Evolutionary conservation across 108 stramenopile species (phyloP).

Genomic region (Schizochytrium sp.): DNA sequence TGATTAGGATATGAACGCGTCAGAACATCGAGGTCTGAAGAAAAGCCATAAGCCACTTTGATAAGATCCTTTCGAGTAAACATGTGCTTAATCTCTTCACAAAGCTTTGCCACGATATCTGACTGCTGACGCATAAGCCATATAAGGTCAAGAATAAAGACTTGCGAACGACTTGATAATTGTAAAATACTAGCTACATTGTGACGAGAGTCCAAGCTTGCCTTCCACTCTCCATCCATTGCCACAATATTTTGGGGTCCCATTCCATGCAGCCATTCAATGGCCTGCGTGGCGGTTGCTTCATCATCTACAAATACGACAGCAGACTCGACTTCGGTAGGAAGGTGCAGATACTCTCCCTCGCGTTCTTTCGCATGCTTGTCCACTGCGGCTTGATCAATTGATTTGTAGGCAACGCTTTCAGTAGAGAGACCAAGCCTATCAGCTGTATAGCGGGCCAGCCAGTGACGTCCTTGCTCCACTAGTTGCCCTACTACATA

Average conservation of each 20-base stretch:
- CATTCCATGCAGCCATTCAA: background rate
- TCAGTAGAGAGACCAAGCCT: background rate
- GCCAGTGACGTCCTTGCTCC: conserved; percentile 4
- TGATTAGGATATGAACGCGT: conserved; percentile 10
- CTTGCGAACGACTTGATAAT: background rate
- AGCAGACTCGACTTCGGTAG: background rate
- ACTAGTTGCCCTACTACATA: background rate
- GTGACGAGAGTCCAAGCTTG: background rate
- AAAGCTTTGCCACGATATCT: background rate
- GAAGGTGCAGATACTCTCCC: background rate
- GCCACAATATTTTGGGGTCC: background rate
- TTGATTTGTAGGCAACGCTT: background rate
- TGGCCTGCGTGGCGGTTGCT: background rate
- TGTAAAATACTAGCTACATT: conserved; percentile 14
- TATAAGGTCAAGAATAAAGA: background rate
- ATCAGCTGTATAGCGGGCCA: background rate
- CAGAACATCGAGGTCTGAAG: conserved; percentile 5
- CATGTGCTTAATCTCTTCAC: background rate
- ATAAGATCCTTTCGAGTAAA: conserved; percentile 9
- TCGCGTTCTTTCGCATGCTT: background rate
- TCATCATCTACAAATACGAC: background rate
- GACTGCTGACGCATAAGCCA: background rate
- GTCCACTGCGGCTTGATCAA: background rate
- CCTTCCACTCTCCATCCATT: conserved; percentile 51
- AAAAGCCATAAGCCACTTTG: conserved; percentile 32